Evolutionary conservation across 371 early-diverging fungal species (phyloP), one percentile per base, ranked within the genome.

Genomic region (Rhizopus stolonifer): DNA sequence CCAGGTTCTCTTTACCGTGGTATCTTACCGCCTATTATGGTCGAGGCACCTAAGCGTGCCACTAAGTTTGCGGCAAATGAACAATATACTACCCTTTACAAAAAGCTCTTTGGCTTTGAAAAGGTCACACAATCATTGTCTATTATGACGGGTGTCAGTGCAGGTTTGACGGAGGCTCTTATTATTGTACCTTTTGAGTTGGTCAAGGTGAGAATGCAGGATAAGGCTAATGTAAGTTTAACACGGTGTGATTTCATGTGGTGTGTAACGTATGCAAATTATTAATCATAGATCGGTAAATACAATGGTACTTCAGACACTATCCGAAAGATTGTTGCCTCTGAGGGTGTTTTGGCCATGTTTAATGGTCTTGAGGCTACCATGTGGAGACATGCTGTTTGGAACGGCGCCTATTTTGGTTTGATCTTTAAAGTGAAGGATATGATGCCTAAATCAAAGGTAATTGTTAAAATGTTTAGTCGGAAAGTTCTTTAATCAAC

Each of bases 31-130:
- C 98, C 98, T 4, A 93, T 98, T 67, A 75, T 96, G 76, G 94
- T 98, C 1, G 98, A 98, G 77, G 98, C 98, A 40, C 98, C 98
- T 15, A 98, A 98, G 80, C 87, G 98, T 49, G 95, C 96, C 11
- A 95, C 91, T 71, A 98, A 98, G 70, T 96, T 97, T 79, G 89
- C 93, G 13, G 88, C 95, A 36, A 96, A 96, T 64, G 96, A 93
- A 68, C 90, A 91, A 71, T 93, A 91, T 61, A 83, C 84, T 4
- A 67, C 73, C 15, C 65, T 89, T 56, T 91, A 82, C 68, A 85
- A 77, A 67, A 81, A 79, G 54, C 23, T 85, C 46, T 83, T 92
- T 71, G 83, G 84, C n/a, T 51, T 77, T 43, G 83, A 85, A 25
- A 81, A 88, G 67, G 77, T 90, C 54, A 86, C 81, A 44, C 92